Evolutionary conservation across 164 flowering plant genomes (phyloP).

Genomic region (Pachysandra terminalis): DNA sequence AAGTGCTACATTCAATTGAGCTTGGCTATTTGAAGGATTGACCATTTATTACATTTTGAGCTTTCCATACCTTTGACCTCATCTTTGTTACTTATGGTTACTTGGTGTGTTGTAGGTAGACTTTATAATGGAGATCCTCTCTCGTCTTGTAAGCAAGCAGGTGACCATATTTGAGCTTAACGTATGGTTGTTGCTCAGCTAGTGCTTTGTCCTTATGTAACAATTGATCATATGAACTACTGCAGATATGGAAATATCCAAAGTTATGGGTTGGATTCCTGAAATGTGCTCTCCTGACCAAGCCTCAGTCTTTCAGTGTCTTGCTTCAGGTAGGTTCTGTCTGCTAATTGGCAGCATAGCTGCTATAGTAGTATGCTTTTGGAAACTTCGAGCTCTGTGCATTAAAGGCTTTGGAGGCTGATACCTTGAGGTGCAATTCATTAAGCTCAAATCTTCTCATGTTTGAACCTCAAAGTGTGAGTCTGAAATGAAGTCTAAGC

Average conservation of each 20-base stretch:
- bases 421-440: neutral
- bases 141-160: constrained; percentile 95
- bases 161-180: constrained; percentile 25
- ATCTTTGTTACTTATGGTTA: neutral
- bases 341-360: neutral
- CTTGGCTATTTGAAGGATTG: neutral
- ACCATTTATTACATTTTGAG: neutral
- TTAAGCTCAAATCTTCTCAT: neutral
- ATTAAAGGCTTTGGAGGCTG: neutral
- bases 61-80: too few relatives aligned
- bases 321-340: constrained; percentile 70
- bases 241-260: constrained; percentile 98
- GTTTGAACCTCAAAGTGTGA: too few relatives aligned
- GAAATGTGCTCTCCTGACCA: constrained; percentile 79
- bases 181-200: constrained; percentile 5
- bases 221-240: constrained; percentile 3
- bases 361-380: neutral
- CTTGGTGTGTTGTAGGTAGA: constrained; percentile 55
- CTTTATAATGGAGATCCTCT: constrained; percentile 88
- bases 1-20: neutral
- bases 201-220: constrained; percentile 5
- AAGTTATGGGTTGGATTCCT: constrained; percentile 97
- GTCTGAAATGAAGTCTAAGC: too few relatives aligned
- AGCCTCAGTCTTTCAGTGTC: constrained; percentile 87
- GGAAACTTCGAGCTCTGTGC: neutral